Conservation (phyloP, 2,329 filamentous ascomycete genomes). For the Colletotrichum karsti region DNA sequence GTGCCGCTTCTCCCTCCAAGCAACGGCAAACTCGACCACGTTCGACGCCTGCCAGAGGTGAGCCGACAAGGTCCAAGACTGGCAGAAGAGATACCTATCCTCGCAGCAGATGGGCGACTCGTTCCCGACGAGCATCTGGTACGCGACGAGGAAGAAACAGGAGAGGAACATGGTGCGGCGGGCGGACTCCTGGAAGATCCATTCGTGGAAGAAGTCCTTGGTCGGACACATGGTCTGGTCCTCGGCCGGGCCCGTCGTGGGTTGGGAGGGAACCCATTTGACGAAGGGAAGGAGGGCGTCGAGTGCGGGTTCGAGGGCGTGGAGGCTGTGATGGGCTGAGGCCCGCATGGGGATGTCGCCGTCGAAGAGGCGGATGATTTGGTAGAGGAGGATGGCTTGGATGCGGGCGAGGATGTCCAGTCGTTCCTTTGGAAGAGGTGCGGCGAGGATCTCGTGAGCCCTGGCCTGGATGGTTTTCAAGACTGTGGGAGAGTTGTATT, state of each 20-base stretch:
- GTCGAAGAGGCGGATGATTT: slow-evolving; percentile 55
- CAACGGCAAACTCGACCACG: slow-evolving; percentile 45
- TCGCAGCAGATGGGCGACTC: slow-evolving; percentile 35
- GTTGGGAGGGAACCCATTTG: slow-evolving; percentile 37
- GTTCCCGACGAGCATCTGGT: slow-evolving; percentile 42
- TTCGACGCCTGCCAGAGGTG: slow-evolving; percentile 47
- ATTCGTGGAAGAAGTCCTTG: slow-evolving; percentile 57
- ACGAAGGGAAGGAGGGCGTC: slow-evolving; percentile 42
- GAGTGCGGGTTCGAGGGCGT: slow-evolving; percentile 42
- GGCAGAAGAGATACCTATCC: slow-evolving; percentile 38
- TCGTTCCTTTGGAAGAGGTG: slow-evolving; percentile 38
- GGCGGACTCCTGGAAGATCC: slow-evolving; percentile 62
- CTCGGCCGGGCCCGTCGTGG: slow-evolving; percentile 33
- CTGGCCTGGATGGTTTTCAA: slow-evolving; percentile 55
- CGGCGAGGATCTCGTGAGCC: slow-evolving; percentile 50
- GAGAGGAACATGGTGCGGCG: slow-evolving; percentile 59
- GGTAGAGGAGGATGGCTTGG: slow-evolving; percentile 54
- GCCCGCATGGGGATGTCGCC: slow-evolving; percentile 45
- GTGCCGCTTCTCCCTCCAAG: slow-evolving; percentile 45
- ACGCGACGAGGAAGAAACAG: slow-evolving; percentile 53
- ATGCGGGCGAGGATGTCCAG: slow-evolving; percentile 44
- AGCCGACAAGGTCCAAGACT: slow-evolving; percentile 49
- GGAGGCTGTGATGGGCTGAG: slow-evolving; percentile 39
- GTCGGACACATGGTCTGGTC: slow-evolving; percentile 48
- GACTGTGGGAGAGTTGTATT: slow-evolving; percentile 56